phyloP scores from a whole-genome alignment of 2,329 filamentous ascomycete genomes.

The Penicillium sp. region DNA sequence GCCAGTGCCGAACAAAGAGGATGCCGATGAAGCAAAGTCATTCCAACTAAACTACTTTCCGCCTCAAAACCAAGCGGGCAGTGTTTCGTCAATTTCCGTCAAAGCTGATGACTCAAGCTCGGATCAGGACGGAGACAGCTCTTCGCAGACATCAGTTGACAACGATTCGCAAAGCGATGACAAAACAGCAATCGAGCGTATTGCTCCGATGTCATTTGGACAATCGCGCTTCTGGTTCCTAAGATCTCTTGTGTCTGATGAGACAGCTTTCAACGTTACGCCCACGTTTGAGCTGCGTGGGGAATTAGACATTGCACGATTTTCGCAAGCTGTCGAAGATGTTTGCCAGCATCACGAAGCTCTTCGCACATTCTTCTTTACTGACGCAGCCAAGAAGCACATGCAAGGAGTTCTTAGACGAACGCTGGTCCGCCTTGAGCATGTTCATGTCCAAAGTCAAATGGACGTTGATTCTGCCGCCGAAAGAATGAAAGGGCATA shows the following conservation, averaged over 20 bases:
- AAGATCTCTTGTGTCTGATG: constrained; percentile 25
- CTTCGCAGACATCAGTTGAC: constrained; percentile 9
- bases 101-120: constrained; percentile 12
- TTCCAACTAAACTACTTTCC: constrained; percentile 7
- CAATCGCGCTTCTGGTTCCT: constrained; percentile 41
- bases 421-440: constrained; percentile 25
- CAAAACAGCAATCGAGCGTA: constrained; percentile 6
- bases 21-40: not conserved
- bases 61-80: not conserved
- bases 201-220: constrained; percentile 32
- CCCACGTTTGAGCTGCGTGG: constrained; percentile 30
- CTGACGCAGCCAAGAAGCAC: constrained; percentile 6
- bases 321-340: constrained; percentile 31
- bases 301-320: constrained; percentile 20
- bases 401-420: constrained; percentile 21
- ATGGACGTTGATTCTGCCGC: constrained; percentile 19
- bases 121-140: constrained; percentile 9
- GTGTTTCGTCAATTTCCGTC: constrained; percentile 9
- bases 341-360: constrained; percentile 29
- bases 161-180: not conserved
- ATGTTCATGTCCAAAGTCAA: constrained; percentile 6
- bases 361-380: constrained; percentile 29
- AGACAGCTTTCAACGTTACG: constrained; percentile 39
- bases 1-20: not conserved
- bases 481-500: constrained; percentile 21